These are phyloP conservation scores for Geotrichum siamense DNA, from an alignment of 1,139 yeast genomes.

Conservation along the genomic window DNA sequence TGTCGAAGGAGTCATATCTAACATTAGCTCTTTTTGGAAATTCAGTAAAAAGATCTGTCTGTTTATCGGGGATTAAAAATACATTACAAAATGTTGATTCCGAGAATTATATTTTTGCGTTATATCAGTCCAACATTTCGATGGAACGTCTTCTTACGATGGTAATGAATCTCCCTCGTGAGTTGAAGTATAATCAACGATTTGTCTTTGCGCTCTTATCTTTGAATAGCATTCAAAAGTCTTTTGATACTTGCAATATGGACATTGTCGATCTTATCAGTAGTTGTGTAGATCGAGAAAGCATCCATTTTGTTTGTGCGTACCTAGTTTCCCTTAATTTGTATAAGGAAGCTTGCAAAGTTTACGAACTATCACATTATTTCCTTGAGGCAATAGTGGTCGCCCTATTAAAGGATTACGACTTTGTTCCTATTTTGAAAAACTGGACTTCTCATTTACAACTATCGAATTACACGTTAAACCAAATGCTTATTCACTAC, in stretches of 20 bases:
- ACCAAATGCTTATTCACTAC: not conserved
- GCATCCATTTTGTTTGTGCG: slow-evolving; percentile 11
- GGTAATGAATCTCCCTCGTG: slow-evolving; percentile 4
- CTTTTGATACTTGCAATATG: not conserved
- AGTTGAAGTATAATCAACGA: slow-evolving; percentile 2
- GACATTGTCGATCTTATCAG: not conserved
- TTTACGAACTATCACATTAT: slow-evolving; percentile 8
- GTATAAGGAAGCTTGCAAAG: slow-evolving; percentile 7
- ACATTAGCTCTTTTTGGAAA: slow-evolving; percentile 16
- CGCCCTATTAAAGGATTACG: slow-evolving; percentile 7
- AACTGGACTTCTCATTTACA: slow-evolving; percentile 10
- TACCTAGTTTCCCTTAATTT: slow-evolving; percentile 11
- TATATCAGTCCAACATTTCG: slow-evolving; percentile 4
- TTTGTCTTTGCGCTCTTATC: slow-evolving; percentile 8
- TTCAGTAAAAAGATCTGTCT: slow-evolving; percentile 7
- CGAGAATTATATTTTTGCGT: slow-evolving; percentile 6
- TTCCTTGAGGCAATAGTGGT: slow-evolving; percentile 14
- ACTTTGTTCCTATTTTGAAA: slow-evolving; percentile 7
- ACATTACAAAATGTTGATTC: slow-evolving; percentile 8
- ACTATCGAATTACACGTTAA: not conserved
- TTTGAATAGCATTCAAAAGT: not conserved
- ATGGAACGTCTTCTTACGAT: slow-evolving; percentile 1
- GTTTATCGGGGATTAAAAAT: slow-evolving; percentile 12
- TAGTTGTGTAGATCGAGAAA: not conserved
- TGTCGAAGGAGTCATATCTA: slow-evolving; percentile 11